Evolutionary conservation across 164 flowering plant genomes (phyloP).

Genomic region (Amborella trichopoda): DNA sequence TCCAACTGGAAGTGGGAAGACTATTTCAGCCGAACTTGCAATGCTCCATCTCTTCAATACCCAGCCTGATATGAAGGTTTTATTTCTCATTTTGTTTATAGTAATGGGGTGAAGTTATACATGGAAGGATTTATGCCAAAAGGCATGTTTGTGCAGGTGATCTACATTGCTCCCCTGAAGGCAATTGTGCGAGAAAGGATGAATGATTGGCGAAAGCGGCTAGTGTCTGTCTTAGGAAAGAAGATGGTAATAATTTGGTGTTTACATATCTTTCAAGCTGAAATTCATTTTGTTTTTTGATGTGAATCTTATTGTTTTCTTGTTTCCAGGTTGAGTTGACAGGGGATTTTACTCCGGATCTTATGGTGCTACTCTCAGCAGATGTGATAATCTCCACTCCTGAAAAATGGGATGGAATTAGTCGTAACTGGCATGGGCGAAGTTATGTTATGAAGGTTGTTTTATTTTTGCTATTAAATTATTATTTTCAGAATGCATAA

Average conservation of each 20-base stretch:
- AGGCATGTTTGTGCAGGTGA: conserved; percentile 54
- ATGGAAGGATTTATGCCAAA: no score
- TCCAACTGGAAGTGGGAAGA: conserved; percentile 99
- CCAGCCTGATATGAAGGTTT: conserved; percentile 98
- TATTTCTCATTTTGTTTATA: conserved; percentile 3
- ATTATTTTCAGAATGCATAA: neutral
- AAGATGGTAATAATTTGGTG: conserved; percentile 73
- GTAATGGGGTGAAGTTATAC: no score
- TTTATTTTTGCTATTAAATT: conserved; percentile 6
- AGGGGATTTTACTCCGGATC: conserved; percentile 95
- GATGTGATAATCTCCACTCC: conserved; percentile 97
- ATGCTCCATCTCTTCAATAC: conserved; percentile 91
- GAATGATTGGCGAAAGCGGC: conserved; percentile 85
- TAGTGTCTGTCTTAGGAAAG: conserved; percentile 83
- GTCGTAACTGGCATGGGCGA: conserved; percentile 95
- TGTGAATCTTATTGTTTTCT: neutral
- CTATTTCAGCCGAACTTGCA: conserved; percentile 99
- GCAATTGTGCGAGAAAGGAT: conserved; percentile 97
- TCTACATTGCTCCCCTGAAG: conserved; percentile 95
- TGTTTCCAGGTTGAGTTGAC: conserved; percentile 90
- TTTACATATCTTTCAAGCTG: no score
- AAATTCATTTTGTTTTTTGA: no score
- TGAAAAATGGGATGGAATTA: conserved; percentile 99
- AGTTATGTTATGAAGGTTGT: conserved; percentile 88
- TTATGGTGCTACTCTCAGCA: conserved; percentile 74